A percentile compares a stretch with the other conserved stretches of the same genome.
These are phyloP conservation scores for Fusarium clavum DNA, from an alignment of 2,329 filamentous ascomycete species.

Conservation along the genomic window DNA sequence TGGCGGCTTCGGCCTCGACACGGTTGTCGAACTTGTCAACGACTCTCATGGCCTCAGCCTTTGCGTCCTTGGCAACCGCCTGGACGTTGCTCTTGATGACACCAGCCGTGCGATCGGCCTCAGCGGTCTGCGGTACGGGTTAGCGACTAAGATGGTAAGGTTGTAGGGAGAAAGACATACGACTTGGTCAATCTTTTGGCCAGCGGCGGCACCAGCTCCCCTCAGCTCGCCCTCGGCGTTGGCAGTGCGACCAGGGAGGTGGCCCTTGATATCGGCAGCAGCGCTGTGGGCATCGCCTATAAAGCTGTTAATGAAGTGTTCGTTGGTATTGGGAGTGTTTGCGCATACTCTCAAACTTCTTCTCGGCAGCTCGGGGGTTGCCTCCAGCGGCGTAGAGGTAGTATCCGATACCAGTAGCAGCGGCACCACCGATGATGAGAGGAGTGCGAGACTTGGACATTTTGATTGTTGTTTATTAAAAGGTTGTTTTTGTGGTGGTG, in stretches of 20 bases:
- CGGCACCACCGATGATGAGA: constrained; percentile 68
- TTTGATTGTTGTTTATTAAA: constrained; percentile 8
- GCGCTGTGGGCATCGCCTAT: constrained; percentile 81
- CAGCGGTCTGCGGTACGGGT: constrained; percentile 54
- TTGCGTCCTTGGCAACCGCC: constrained; percentile 70
- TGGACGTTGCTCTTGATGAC: constrained; percentile 72
- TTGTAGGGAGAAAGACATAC: constrained; percentile 61
- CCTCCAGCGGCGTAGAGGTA: constrained; percentile 93
- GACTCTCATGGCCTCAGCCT: constrained; percentile 74
- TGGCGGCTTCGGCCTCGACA: constrained; percentile 79
- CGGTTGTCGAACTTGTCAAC: constrained; percentile 86
- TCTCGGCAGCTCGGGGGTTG: constrained; percentile 82
- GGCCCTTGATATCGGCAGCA: constrained; percentile 72
- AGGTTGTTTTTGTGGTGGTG: background rate
- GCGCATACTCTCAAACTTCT: constrained; percentile 82
- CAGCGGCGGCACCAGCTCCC: constrained; percentile 59
- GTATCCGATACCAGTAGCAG: constrained; percentile 79
- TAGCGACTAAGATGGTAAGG: background rate
- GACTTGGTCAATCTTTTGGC: constrained; percentile 74
- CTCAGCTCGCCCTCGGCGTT: constrained; percentile 73
- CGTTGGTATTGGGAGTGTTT: background rate
- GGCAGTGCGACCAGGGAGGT: constrained; percentile 71
- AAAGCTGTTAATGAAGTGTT: constrained; percentile 26
- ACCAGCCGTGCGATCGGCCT: constrained; percentile 71
- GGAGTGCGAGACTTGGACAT: constrained; percentile 61